These are phyloP conservation scores for Suhomyces guaymorum DNA, from an alignment of 1,139 yeast species.

Conservation along the genomic window DNA sequence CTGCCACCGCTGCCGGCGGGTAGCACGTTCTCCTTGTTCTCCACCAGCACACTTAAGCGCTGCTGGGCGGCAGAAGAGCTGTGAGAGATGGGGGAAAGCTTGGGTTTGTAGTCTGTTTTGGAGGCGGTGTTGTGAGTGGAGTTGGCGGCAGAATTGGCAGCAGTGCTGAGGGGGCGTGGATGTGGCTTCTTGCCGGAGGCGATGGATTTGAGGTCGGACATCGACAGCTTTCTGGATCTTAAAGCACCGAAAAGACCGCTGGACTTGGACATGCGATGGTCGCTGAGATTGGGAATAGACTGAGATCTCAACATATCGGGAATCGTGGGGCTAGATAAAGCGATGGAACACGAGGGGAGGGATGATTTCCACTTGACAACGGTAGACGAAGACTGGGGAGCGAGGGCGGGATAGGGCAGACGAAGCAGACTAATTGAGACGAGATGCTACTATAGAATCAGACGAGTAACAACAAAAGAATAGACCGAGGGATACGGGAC, in stretches of 20 bases:
- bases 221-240: conserved; percentile 21
- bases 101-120: conserved; percentile 4
- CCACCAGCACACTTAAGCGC: conserved; percentile 6
- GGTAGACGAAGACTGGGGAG: neutral
- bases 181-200: conserved; percentile 9
- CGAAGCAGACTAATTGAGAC: neutral
- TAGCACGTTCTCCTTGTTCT: conserved; percentile 11
- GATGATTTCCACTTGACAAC: conserved; percentile 1
- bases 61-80: conserved; percentile 12
- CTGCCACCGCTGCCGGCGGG: conserved; percentile 2
- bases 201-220: conserved; percentile 14
- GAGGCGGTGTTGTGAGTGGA: too few species aligned
- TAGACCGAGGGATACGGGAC: too few species aligned
- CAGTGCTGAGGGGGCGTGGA: conserved; percentile 20
- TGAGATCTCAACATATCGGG: conserved; percentile 35
- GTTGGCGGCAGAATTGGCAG: conserved; percentile 17
- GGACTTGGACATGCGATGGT: conserved; percentile 21
- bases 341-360: conserved; percentile 1
- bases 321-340: conserved; percentile 1
- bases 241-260: conserved; percentile 25
- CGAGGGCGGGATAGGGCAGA: neutral
- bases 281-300: conserved; percentile 30
- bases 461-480: neutral
- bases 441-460: too few species aligned
- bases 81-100: conserved; percentile 9